Evolutionary conservation across 495 filamentous ascomycete genomes (phyloP), one percentile per base, ranked within the genome.

Genomic region (Glonium stellatum): DNA sequence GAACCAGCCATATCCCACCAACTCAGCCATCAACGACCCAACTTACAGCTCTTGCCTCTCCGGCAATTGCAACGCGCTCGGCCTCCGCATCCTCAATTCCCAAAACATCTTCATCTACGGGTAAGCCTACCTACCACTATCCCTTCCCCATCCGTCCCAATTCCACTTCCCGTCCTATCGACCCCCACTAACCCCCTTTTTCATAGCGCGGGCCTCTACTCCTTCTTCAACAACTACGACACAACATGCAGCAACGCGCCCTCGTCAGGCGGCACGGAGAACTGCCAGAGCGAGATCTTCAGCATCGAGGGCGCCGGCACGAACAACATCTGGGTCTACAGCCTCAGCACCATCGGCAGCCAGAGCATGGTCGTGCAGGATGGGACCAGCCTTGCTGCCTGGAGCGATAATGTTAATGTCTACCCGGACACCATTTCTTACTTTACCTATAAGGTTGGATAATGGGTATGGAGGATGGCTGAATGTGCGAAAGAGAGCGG

Each of bases 231-330:
- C 55, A 79, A 82, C 69, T 80, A 81, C 64, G 78, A 72, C 25
- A 86, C 92, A 70, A 77, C 77, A 8, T 97, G 92, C 66, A 80
- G 96, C 49, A 70, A 76, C 57, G 21, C 27, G 15, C 34, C 51
- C 25, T 48, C 54, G 5, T 19, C 52, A 0, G 36, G 23, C 15
- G 64, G 64, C 1, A 79, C 78, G 4, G 79, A 92, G 69, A 82
- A 80, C 42, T 97, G 92, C 76, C 92, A 96, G 76, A 78, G 84
- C 58, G 87, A 89, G 67, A 92, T 96, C 75, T 82, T 95, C 13
- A 83, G 82, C 64, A 79, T 97, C 22, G 88, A 95, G 73, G 66
- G 84, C 22, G 22, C 4, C 12, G 31, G 57, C 10, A 58, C 15
- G 15, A 73, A 72, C 47, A 77, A 80, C 23, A 76, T 95, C 27